phyloP scores from a whole-genome alignment of 1,284 basidiomycete genomes.

The Pyrrhoderma lamaoense region DNA sequence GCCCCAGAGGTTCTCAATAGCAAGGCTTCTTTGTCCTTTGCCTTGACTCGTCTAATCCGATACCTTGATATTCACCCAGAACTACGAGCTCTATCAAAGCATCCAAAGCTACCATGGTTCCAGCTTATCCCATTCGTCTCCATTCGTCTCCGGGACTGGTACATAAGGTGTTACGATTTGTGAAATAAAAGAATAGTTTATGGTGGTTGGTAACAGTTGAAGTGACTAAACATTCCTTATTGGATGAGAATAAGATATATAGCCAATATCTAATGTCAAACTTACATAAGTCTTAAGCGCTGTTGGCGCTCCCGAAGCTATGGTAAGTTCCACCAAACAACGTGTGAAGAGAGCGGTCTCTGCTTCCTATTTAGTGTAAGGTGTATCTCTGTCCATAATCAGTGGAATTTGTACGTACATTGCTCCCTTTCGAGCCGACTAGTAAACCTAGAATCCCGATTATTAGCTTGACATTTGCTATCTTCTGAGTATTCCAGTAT shows the following conservation, averaged over 20 bases:
- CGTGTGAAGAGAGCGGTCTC: slow-evolving; percentile 67
- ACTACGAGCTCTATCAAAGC: slow-evolving; percentile 65
- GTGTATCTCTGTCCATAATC: slow-evolving; percentile 2
- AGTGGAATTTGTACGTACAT: slow-evolving; percentile 39
- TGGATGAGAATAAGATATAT: neutral
- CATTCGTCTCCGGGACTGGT: slow-evolving; percentile 76
- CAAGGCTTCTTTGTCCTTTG: slow-evolving; percentile 48
- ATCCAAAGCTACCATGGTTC: slow-evolving; percentile 74
- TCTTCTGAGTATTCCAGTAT: slow-evolving; percentile 92
- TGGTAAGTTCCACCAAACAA: slow-evolving; percentile 79
- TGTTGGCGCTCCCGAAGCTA: slow-evolving; percentile 90
- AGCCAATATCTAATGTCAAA: neutral
- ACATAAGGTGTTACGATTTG: slow-evolving; percentile 68
- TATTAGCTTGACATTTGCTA: slow-evolving; percentile 69
- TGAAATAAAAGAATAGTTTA: slow-evolving; percentile 54
- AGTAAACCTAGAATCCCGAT: slow-evolving; percentile 76
- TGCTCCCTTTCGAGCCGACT: slow-evolving; percentile 64
- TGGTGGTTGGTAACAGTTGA: slow-evolving; percentile 54
- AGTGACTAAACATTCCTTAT: slow-evolving; percentile 43
- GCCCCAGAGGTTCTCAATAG: slow-evolving; percentile 60
- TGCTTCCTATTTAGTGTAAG: slow-evolving; percentile 34
- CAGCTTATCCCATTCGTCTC: slow-evolving; percentile 81
- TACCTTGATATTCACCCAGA: slow-evolving; percentile 68
- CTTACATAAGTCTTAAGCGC: slow-evolving; percentile 76
- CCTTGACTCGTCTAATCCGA: slow-evolving; percentile 43